A percentile compares a stretch with the other conserved stretches of the same genome.
phyloP scores from a whole-genome alignment of 768 basidiomycete genomes.

The Rubroboletus pulcherrimus region DNA sequence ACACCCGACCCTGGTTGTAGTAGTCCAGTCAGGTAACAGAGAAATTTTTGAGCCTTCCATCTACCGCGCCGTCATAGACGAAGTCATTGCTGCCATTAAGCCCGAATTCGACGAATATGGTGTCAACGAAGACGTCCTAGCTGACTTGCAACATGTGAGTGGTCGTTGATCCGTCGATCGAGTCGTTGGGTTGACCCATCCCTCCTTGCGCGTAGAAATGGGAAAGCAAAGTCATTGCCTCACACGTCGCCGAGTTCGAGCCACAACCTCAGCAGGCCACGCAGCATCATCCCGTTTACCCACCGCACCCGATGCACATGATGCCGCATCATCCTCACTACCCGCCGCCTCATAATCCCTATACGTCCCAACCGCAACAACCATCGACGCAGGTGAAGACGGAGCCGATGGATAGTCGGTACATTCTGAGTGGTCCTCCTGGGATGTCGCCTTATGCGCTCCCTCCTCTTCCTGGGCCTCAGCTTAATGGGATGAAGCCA shows the following conservation, averaged over 20 bases:
- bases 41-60: constrained; percentile 74
- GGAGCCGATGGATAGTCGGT: constrained; percentile 69
- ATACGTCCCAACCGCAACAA: constrained; percentile 35
- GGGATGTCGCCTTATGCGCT: constrained; percentile 48
- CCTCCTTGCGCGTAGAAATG: constrained; percentile 69
- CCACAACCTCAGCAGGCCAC: constrained; percentile 45
- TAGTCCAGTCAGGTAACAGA: constrained; percentile 52
- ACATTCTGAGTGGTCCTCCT: constrained; percentile 48
- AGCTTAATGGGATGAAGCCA: constrained; percentile 51
- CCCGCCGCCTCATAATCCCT: constrained; percentile 48
- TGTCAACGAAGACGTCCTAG: constrained; percentile 85
- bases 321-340: constrained; percentile 55
- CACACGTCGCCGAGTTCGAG: constrained; percentile 93
- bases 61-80: constrained; percentile 95
- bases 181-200: constrained; percentile 6
- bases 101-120: constrained; percentile 97
- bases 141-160: constrained; percentile 85
- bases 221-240: constrained; percentile 92
- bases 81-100: constrained; percentile 85
- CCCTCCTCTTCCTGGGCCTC: constrained; percentile 63
- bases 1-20: constrained; percentile 57
- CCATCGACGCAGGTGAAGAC: constrained; percentile 57
- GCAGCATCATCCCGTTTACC: constrained; percentile 50
- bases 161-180: constrained; percentile 12
- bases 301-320: constrained; percentile 62